Base-by-base conservation (phyloP, 169 alveolate genomes). In the Theileria annulata region DNA sequence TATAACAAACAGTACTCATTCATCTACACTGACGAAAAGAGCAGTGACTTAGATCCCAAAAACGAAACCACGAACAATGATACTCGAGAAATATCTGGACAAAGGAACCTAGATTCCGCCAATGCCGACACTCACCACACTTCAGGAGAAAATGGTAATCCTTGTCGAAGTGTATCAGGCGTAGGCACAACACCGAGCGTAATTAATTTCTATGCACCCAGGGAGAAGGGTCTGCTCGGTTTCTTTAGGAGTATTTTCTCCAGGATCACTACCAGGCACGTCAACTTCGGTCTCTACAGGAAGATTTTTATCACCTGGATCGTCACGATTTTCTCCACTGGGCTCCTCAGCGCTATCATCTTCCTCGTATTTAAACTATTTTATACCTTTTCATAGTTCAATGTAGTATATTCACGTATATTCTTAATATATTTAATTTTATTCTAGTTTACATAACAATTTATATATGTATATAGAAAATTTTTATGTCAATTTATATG, bases 291-390 rank as follows among this genome's bases (percentile, higher is more conserved):
- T 71, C 60, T 84, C 77, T 84, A 84, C 75, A 49, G 84, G 71
- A 84, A 70, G 62, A 84, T 84, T 6, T 84, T 84, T 49, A 23
- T 77, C 33, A 77, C 87, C 21, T 84, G 90, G 90, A 84, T 84
- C 30, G 60, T 80, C 21, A 84, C 90, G 35, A 84, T 84, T 5
- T 71, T 84, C 66, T 64, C 54, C 48, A 77, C 84, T 21, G 90
- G 90, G 8, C 48, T 77, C 25, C 60, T 72, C 59, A 75, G 81
- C 13, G 76, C 76, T 23, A 31, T 68, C 23, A 17, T 68, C 66
- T 68, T 68, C 63, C 31, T 68, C 25, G 0, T 68, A 30, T 12
- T 21, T 8, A 68, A 68, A 6, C 31, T 23, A 6, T 25, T 42
- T 25, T 68, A 68, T 27, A 68, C 25, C n/a, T 28, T 59, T 59